Evolutionary conservation across 805 yeast genomes (phyloP), one percentile per base, ranked within the genome.

Genomic region (Barnettozyma californica): DNA sequence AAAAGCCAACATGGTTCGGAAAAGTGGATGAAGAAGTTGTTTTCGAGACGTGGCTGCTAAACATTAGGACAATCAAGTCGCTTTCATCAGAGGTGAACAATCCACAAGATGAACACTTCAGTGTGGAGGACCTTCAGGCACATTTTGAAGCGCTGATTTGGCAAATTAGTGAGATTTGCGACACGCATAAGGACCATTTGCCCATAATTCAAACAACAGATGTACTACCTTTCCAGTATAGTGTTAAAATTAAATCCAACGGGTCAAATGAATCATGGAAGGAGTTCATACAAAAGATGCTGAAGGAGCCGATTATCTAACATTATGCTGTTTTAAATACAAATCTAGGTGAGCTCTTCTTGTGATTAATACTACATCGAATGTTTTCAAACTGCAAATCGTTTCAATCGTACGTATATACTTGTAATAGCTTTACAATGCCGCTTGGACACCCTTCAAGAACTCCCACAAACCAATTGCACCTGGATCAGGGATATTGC

Each of bases 401-500:
- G 33, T 29, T 29, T 29, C n/a, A 29, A 29, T 29, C 33, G 9
- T 38, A 21, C 26, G 27, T 21, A 20, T 8, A 11, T 7, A 7
- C 41, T 23, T 5, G 25, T 5, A 8, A 16, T 5, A 35, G 3
- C 23, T 35, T 46, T 39, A 53, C 39, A 56, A 48, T 7, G 54
- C 57, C n/a, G 40, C 41, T 48, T 64, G 61, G 20, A 68, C 64
- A 59, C 74, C 75, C 51, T 68, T 68, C 49, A 72, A 55, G 59
- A 70, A 71, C 49, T 66, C 87, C 33, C 81, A 85, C 21, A 91
- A 69, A 4, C 97, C 97, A 49, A 88, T 80, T 2, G 97, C 97
- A 54, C 98, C 97, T 5, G 98, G 97, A 60, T 91, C 98, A 1
- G 96, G 95, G 27, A 90, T 68, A n/a, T 68, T 65, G 25, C 59